Evolutionary conservation across 73 alveolate species (phyloP).

Genomic region (Tetrahymena malaccensis): DNA sequence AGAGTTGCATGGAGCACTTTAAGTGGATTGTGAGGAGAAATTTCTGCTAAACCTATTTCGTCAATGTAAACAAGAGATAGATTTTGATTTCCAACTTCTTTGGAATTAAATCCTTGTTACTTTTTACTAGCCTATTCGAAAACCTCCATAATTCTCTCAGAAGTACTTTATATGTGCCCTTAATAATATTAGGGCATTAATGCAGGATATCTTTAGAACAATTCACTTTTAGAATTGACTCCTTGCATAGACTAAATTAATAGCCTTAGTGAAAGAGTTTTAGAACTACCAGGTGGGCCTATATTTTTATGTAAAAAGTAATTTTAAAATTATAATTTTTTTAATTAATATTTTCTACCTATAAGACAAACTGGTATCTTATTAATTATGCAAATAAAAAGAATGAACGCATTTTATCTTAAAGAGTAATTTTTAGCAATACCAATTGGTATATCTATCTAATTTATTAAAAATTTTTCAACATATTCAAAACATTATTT

Average conservation of each 20-base stretch:
- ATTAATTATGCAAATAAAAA: slow-evolving; percentile 49
- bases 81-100: slow-evolving; percentile 25
- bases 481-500: slow-evolving; percentile 5
- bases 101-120: not conserved
- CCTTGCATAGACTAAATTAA: slow-evolving; percentile 53
- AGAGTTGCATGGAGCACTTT: slow-evolving; percentile 51
- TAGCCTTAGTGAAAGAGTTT: slow-evolving; percentile 56
- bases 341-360: not conserved
- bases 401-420: slow-evolving; percentile 46
- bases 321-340: not conserved
- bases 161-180: slow-evolving; percentile 61
- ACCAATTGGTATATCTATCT: slow-evolving; percentile 46
- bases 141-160: slow-evolving; percentile 57
- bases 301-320: not conserved
- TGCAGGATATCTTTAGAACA: slow-evolving; percentile 50
- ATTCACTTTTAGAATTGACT: slow-evolving; percentile 31
- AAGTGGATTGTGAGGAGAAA: slow-evolving; percentile 51
- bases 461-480: slow-evolving; percentile 30
- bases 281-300: slow-evolving; percentile 69
- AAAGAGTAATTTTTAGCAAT: slow-evolving; percentile 55
- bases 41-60: slow-evolving; percentile 58
- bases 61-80: slow-evolving; percentile 42
- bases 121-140: slow-evolving; percentile 48
- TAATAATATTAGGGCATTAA: slow-evolving; percentile 40
- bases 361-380: slow-evolving; percentile 64